Conservation (phyloP, 2,329 filamentous ascomycete species). For the Monosporascus sp. region DNA sequence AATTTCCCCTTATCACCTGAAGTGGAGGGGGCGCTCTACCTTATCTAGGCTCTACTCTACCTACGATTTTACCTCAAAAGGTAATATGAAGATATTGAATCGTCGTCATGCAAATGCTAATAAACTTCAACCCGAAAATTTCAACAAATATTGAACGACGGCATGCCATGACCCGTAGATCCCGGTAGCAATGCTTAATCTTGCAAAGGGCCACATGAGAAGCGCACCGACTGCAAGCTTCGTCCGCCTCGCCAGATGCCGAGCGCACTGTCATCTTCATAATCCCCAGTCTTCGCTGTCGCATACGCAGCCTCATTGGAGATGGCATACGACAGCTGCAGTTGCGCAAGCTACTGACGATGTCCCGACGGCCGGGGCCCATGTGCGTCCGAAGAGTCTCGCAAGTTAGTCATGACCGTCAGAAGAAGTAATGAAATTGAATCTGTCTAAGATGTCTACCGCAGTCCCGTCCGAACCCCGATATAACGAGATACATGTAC, state of each 20-base stretch:
- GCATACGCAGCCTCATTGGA: slow-evolving; percentile 24
- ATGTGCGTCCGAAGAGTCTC: slow-evolving; percentile 25
- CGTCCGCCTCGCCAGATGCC: slow-evolving; percentile 46
- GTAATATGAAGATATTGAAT: background rate
- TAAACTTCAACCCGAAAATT: background rate
- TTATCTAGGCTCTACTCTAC: too few relatives aligned
- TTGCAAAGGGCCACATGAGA: slow-evolving; percentile 33
- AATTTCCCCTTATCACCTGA: too few relatives aligned
- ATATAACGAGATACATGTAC: slow-evolving; percentile 89
- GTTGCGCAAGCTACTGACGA: slow-evolving; percentile 11
- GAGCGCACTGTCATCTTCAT: slow-evolving; percentile 33
- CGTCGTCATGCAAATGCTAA: background rate
- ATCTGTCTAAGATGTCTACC: slow-evolving; percentile 10
- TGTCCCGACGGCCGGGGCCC: background rate
- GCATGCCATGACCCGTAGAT: slow-evolving; percentile 17
- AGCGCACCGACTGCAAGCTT: slow-evolving; percentile 42
- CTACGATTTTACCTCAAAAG: background rate
- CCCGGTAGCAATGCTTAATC: slow-evolving; percentile 34
- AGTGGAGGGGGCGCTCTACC: too few relatives aligned
- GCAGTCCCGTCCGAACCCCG: slow-evolving; percentile 55
- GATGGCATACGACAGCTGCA: slow-evolving; percentile 36
- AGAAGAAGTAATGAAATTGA: background rate
- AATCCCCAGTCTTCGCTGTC: slow-evolving; percentile 25
- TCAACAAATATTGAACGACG: background rate
- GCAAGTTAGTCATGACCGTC: slow-evolving; percentile 32